Evolutionary conservation across 2,329 filamentous ascomycete species (phyloP).

Genomic region (Colletotrichum ledebouriae): DNA sequence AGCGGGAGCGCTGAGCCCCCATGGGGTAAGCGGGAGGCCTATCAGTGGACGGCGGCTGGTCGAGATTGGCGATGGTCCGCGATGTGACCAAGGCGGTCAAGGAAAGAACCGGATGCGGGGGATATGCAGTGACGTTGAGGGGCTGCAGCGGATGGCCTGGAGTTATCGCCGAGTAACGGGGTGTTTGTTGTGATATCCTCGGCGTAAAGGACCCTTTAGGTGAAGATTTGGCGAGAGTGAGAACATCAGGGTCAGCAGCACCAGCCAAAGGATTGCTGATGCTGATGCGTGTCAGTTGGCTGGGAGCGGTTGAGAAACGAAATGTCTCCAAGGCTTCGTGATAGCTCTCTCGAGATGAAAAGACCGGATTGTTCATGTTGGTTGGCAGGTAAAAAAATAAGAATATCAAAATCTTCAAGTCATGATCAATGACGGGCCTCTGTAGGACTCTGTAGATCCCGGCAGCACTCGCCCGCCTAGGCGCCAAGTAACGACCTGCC

Average conservation of each 20-base stretch:
- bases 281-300: too few species aligned
- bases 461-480: background rate
- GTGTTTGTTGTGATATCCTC: slow-evolving; percentile 4
- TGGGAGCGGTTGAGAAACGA: too few species aligned
- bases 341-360: too few species aligned
- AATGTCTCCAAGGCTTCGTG: too few species aligned
- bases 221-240: background rate
- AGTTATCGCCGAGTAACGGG: background rate
- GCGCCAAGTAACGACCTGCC: slow-evolving; percentile 15
- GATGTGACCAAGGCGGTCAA: slow-evolving; percentile 6
- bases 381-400: background rate
- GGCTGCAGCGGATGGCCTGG: background rate
- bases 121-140: slow-evolving; percentile 27
- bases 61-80: slow-evolving; percentile 3
- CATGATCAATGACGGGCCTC: background rate
- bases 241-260: background rate
- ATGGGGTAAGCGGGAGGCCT: slow-evolving; percentile 37
- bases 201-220: slow-evolving; percentile 2
- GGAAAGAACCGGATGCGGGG: slow-evolving; percentile 35
- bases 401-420: background rate
- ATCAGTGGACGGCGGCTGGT: slow-evolving; percentile 26
- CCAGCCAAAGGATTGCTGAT: background rate
- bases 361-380: background rate
- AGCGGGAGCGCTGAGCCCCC: slow-evolving; percentile 38
- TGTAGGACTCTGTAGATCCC: background rate